Base-by-base conservation (phyloP, 2,329 filamentous ascomycete species). In the Teratosphaeria viscida region DNA sequence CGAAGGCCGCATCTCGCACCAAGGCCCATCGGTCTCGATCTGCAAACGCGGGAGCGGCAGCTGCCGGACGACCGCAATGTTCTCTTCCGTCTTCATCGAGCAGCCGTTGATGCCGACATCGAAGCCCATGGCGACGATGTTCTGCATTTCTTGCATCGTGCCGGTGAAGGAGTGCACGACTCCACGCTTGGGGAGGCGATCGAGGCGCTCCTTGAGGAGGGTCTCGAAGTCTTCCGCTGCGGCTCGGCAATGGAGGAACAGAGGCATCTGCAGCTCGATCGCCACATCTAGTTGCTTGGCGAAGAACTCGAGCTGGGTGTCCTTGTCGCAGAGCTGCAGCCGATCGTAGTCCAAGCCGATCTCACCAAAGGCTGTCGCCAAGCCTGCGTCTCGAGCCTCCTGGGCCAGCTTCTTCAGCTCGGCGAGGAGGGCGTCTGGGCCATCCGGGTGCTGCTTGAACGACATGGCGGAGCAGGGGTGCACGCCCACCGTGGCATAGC, bases 21-120 rank as follows among this genome's bases (percentile, higher is more conserved):
- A 99, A 2, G 94, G 94, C 2, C 94, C 94, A 72, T 99, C 94
- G 0, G 94, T 99, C 79, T 99, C 94, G 55, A 99, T 85, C 82
- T 97, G 95, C 58, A 99, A 74, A 54, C 86, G 78, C 59, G 92
- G 85, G 11, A 99, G 77, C 11, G 86, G 88, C 47, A 97, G 85
- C 61, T 87, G 83, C 63, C 82, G 85, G 11, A 96, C 90, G 2
- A 96, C 92, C 14, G 83, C 86, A 49, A 95, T 83, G 68, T 97
- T 99, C 71, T 96, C 90, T 11, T 82, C 86, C 5, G 90, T 97
- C 80, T 97, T 99, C 79, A 99, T 83, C 68, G 89, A 95, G 74
- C 94, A 99, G 4, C 94, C 94, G 71, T 99, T 99, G 62, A 96
- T 84, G n/a, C 94, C 92, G 62, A 99, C 86, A 74, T 96, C 87